Conservation (phyloP, 805 yeast species). For the Sporopachydermia quercuum region DNA sequence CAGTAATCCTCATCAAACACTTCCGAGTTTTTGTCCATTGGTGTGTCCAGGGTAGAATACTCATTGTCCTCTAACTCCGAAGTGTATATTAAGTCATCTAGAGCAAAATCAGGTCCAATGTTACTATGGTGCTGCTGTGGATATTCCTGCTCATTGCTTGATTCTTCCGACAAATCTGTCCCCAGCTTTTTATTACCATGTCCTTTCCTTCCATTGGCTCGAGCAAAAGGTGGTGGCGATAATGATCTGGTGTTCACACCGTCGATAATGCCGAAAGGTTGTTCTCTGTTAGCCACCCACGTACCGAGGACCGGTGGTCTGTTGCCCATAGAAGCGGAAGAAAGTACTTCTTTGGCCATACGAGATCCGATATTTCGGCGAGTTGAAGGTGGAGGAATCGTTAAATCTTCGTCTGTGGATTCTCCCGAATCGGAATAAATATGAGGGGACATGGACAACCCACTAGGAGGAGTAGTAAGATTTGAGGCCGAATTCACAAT, state of each 20-base stretch:
- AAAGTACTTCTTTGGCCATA: constrained; percentile 85
- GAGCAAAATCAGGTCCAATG: constrained; percentile 29
- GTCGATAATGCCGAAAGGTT: constrained; percentile 89
- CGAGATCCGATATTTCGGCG: constrained; percentile 57
- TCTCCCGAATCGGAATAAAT: constrained; percentile 51
- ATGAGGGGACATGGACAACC: constrained; percentile 8
- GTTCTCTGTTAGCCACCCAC: constrained; percentile 63
- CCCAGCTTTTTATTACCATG: constrained; percentile 3
- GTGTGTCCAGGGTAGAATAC: constrained; percentile 7
- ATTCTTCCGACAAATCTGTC: constrained; percentile 12
- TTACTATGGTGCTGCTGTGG: constrained; percentile 21
- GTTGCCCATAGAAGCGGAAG: constrained; percentile 70
- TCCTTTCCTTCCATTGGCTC: constrained; percentile 5
- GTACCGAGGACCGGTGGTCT: constrained; percentile 89
- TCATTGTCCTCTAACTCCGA: constrained; percentile 56
- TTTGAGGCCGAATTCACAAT: constrained; percentile 17
- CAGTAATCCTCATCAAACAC: too few relatives aligned
- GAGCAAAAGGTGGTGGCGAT: constrained; percentile 28
- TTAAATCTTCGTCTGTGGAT: constrained; percentile 87
- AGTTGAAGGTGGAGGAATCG: constrained; percentile 56
- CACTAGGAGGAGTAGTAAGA: constrained; percentile 19
- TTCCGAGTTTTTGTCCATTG: constrained; percentile 25
- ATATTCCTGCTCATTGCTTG: constrained; percentile 18
- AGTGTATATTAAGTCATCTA: constrained; percentile 79
- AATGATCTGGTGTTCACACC: constrained; percentile 83